phyloP scores from a whole-genome alignment of 192 early-diverging fungal genomes.

The Geosiphon pyriformis region DNA sequence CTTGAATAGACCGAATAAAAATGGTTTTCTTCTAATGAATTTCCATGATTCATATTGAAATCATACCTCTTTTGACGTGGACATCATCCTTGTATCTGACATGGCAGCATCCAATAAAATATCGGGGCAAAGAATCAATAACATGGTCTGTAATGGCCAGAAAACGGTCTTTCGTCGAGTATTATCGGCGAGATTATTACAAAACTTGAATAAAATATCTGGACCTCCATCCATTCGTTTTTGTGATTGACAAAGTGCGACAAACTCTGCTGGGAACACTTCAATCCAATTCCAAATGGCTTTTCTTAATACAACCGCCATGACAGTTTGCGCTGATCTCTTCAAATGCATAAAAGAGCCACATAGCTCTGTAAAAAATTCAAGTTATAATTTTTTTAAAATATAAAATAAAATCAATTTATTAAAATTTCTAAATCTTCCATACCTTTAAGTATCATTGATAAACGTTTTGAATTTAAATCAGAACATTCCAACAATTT shows the following conservation, averaged over 20 bases:
- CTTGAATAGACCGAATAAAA: no score
- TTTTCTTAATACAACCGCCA: slow-evolving; percentile 69
- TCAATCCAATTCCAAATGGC: slow-evolving; percentile 94
- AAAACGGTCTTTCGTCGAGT: slow-evolving; percentile 62
- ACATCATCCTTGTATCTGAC: slow-evolving; percentile 22
- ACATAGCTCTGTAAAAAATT: slow-evolving; percentile 37
- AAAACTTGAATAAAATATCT: slow-evolving; percentile 72
- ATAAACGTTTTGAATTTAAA: slow-evolving; percentile 69
- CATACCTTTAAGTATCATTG: slow-evolving; percentile 58
- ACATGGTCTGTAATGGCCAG: slow-evolving; percentile 85
- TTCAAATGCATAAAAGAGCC: slow-evolving; percentile 54
- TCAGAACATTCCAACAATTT: slow-evolving; percentile 82
- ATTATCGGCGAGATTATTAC: slow-evolving; percentile 57
- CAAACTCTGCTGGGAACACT: slow-evolving; percentile 77
- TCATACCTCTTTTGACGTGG: slow-evolving; percentile 9
- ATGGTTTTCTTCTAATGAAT: no score
- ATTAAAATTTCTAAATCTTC: no score
- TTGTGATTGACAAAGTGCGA: slow-evolving; percentile 62
- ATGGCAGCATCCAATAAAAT: slow-evolving; percentile 55
- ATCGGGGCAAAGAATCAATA: slow-evolving; percentile 85
- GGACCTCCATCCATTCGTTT: slow-evolving; percentile 60
- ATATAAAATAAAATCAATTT: not conserved
- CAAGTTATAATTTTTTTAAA: not conserved
- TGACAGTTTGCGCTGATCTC: slow-evolving; percentile 63
- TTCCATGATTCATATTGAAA: not conserved